These are phyloP conservation scores for Aspergillus sp. DNA, from an alignment of 2,329 filamentous ascomycete species.

Conservation along the genomic window DNA sequence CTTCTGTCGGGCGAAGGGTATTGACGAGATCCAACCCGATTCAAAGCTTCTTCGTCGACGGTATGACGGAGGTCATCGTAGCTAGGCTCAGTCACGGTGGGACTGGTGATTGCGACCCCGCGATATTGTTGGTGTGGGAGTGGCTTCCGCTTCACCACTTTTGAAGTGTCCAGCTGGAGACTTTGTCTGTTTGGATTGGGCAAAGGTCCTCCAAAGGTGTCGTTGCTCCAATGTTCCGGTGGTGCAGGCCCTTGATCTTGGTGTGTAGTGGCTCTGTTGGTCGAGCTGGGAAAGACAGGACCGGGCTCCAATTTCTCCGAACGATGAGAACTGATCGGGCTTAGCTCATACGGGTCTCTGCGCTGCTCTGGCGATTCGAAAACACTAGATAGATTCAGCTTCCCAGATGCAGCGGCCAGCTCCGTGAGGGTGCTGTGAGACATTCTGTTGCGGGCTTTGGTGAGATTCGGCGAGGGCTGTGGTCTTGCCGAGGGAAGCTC, in stretches of 20 bases:
- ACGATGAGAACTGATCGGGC: slow-evolving; percentile 25
- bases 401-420: slow-evolving; percentile 67
- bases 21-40: slow-evolving; percentile 43
- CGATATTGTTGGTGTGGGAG: slow-evolving; percentile 41
- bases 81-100: slow-evolving; percentile 34
- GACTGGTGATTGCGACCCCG: slow-evolving; percentile 17
- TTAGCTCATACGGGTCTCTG: slow-evolving; percentile 45
- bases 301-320: slow-evolving; percentile 1
- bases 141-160: slow-evolving; percentile 53
- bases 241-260: slow-evolving; percentile 23
- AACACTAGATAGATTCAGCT: slow-evolving; percentile 42
- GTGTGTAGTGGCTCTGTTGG: slow-evolving; percentile 21
- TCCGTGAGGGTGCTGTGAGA: slow-evolving; percentile 80
- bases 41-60: slow-evolving; percentile 51
- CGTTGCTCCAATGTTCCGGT: slow-evolving; percentile 14
- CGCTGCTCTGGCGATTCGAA: slow-evolving; percentile 36
- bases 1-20: slow-evolving; percentile 27
- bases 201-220: slow-evolving; percentile 6
- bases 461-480: slow-evolving; percentile 72
- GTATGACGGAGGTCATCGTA: slow-evolving; percentile 42
- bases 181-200: slow-evolving; percentile 9
- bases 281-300: slow-evolving; percentile 4
- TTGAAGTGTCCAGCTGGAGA: slow-evolving; percentile 40
- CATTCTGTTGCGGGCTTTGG: slow-evolving; percentile 78
- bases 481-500: slow-evolving; percentile 68